These are phyloP conservation scores for Russula ochroleuca DNA, from an alignment of 768 basidiomycete genomes.

Conservation along the genomic window DNA sequence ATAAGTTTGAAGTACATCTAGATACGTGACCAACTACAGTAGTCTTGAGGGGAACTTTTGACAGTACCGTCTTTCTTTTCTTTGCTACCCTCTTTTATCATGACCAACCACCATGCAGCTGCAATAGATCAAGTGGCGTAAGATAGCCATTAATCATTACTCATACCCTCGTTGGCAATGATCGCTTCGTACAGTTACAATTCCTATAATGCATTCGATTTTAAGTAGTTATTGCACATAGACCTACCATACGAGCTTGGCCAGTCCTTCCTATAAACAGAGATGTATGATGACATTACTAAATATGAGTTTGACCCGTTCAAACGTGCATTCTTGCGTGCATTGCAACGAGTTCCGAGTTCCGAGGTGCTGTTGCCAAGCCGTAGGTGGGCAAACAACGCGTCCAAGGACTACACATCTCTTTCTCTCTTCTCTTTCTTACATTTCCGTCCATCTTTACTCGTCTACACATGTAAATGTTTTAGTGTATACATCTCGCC, in stretches of 20 bases:
- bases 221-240: slow-evolving; percentile 8
- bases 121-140: background rate
- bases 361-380: too few relatives aligned
- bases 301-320: too few relatives aligned
- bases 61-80: background rate
- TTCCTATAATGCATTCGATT: background rate
- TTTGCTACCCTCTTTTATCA: background rate
- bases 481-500: too few relatives aligned
- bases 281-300: background rate
- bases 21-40: slow-evolving; percentile 63
- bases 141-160: too few relatives aligned
- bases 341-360: too few relatives aligned
- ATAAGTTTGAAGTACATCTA: slow-evolving; percentile 83
- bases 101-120: background rate
- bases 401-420: background rate
- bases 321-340: too few relatives aligned
- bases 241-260: background rate
- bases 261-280: background rate
- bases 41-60: background rate
- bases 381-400: too few relatives aligned
- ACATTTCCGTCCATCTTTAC: background rate
- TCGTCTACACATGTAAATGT: slow-evolving; percentile 16
- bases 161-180: slow-evolving; percentile 1
- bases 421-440: background rate
- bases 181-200: background rate